Evolutionary conservation across 2,329 filamentous ascomycete genomes (phyloP).

Genomic region (Penicillium verrucosum): DNA sequence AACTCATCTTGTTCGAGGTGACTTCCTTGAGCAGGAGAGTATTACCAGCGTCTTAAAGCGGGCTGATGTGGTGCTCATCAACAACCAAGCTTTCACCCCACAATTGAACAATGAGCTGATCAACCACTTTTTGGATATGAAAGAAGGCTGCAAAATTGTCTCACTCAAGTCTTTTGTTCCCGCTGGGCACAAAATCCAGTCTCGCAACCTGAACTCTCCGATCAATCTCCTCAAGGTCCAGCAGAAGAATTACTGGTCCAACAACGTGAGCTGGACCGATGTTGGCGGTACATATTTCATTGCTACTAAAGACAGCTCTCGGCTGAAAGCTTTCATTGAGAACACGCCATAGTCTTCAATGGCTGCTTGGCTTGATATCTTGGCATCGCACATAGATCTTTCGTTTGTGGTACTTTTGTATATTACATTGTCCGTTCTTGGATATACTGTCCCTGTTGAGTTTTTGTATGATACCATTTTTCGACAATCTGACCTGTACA

Average conservation of each 20-base stretch:
- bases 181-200: slow-evolving; percentile 69
- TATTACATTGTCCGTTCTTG: slow-evolving; percentile 17
- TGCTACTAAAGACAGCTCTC: slow-evolving; percentile 68
- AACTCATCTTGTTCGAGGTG: slow-evolving; percentile 75
- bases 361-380: neutral
- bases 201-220: slow-evolving; percentile 73
- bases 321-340: slow-evolving; percentile 50
- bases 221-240: slow-evolving; percentile 77
- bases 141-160: slow-evolving; percentile 83
- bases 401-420: slow-evolving; percentile 17
- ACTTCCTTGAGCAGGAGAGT: slow-evolving; percentile 71
- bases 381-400: slow-evolving; percentile 6
- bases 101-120: slow-evolving; percentile 80
- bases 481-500: slow-evolving; percentile 1
- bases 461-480: slow-evolving; percentile 23
- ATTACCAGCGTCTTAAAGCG: slow-evolving; percentile 72
- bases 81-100: slow-evolving; percentile 94
- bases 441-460: slow-evolving; percentile 14
- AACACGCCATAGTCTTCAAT: slow-evolving; percentile 27
- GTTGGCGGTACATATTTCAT: slow-evolving; percentile 83
- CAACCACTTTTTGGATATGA: slow-evolving; percentile 88
- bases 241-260: slow-evolving; percentile 65
- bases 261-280: slow-evolving; percentile 85
- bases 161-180: slow-evolving; percentile 90
- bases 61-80: slow-evolving; percentile 94